Percentiles rank a stretch among this genome's conserved stretches.
Conservation (phyloP, 2,329 filamentous ascomycete species). For the Tolypocladium cylindrosporum region DNA sequence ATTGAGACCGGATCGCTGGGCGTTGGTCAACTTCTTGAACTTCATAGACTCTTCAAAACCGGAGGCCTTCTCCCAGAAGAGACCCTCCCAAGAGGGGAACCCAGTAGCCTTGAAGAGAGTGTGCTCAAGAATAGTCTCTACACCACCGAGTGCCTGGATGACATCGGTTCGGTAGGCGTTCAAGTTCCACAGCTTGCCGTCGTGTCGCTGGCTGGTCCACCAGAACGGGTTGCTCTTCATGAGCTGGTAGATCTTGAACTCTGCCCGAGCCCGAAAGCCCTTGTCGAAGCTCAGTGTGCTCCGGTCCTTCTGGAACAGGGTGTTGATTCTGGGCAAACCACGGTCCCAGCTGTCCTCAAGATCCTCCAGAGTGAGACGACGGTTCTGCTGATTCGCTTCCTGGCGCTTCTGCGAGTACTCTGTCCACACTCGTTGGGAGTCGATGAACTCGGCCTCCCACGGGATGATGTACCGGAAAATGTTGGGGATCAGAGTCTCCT, state of each 20-base stretch:
- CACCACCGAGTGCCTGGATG: slow-evolving; percentile 90
- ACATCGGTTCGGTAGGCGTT: slow-evolving; percentile 95
- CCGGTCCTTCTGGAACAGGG: slow-evolving; percentile 95
- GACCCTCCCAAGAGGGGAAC: slow-evolving; percentile 92
- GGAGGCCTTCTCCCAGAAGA: slow-evolving; percentile 73
- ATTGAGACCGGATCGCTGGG: slow-evolving; percentile 90
- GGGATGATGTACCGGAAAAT: slow-evolving; percentile 99
- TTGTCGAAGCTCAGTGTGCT: slow-evolving; percentile 98
- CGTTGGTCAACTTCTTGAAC: slow-evolving; percentile 98
- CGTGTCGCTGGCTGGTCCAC: slow-evolving; percentile 97
- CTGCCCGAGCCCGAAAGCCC: slow-evolving; percentile 86
- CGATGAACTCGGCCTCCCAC: slow-evolving; percentile 98
- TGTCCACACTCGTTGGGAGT: slow-evolving; percentile 97
- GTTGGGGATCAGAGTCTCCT: slow-evolving; percentile 95
- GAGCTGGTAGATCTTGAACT: slow-evolving; percentile 97
- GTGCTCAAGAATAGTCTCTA: slow-evolving; percentile 95
- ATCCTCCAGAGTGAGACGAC: slow-evolving; percentile 87
- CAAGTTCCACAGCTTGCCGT: slow-evolving; percentile 94
- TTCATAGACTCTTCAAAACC: slow-evolving; percentile 68
- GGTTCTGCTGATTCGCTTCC: slow-evolving; percentile 95
- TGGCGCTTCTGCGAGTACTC: slow-evolving; percentile 97
- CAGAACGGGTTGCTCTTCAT: slow-evolving; percentile 99
- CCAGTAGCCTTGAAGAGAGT: slow-evolving; percentile 95
- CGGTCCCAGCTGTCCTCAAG: slow-evolving; percentile 98
- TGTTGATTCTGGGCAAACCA: slow-evolving; percentile 95